Evolutionary conservation across 1,284 basidiomycete genomes (phyloP), one percentile per base, ranked within the genome.

Genomic region (Cutaneotrichosporon cutaneum): DNA sequence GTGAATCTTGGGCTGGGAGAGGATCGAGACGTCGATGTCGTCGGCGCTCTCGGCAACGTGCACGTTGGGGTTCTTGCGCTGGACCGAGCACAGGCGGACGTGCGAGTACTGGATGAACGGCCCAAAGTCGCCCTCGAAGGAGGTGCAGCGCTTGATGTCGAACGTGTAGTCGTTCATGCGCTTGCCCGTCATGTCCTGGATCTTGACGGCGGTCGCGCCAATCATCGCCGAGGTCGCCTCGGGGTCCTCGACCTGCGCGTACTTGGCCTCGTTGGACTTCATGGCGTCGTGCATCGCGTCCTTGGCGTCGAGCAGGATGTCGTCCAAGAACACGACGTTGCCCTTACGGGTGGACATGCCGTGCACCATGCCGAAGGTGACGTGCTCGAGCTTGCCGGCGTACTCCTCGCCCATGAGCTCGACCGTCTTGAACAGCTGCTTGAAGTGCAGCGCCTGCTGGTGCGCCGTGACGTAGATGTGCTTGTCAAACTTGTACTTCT

Each of bases 271-370:
- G 77, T 98, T 98, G 79, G 88, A 89, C 79, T 83, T 85, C 96
- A 99, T 99, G 77, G 95, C 92, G 67, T 94, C 92, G 81, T 93
- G 92, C 95, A 99, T 99, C 62, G 90, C 88, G 58, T 86, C 85
- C 24, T 88, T 86, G 0, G 95, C 93, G 76, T 96, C 94, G 70
- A 89, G 85, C 74, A 99, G 89, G 72, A 99, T 98, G 78, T 97
- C 85, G 74, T 97, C 89, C 45, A 99, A 83, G 85, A 98, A 98
- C 53, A 97, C 94, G 53, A 92, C 95, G 0, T 92, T 98, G 54
- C 95, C 96, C 80, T 89, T 94, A 61, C 95, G 88, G 21, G 96
- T 99, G 71, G 92, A 95, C 95, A 99, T 99, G 62, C 96, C 95
- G 61, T 87, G 86, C 30, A 99, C 94, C 77, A 85, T 81, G 56